Evolutionary conservation across 495 filamentous ascomycete species (phyloP), one percentile per base, ranked within the genome.

Genomic region (Polyplosphaeria fusca): DNA sequence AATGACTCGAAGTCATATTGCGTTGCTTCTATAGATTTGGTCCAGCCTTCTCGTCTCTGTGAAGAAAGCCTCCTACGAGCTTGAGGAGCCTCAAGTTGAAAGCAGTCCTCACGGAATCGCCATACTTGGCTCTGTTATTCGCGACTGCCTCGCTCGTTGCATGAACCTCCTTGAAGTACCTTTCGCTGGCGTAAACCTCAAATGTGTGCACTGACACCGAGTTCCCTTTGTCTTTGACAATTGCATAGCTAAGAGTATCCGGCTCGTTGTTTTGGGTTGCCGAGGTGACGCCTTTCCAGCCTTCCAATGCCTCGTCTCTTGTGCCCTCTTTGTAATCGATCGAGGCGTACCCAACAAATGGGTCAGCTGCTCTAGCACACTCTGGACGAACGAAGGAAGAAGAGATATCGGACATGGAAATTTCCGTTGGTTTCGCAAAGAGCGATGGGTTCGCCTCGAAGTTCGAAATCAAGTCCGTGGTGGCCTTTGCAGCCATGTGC

Each of bases 241-340:
- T 48, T 11, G 28, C 26, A 46, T 62, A 62, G 20, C 27, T 30
- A 14, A 62, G 38, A 19, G 59, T 57, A 11, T 47, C 45, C 20
- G 53, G 28, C 27, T 62, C 59, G 44, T 62, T 52, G 24, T 52
- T 52, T 22, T 62, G 30, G 7, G 45, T 58, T 39, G 39, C 50
- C 4, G 52, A 43, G 9, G 45, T 30, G 13, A 61, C 43, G 9
- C n/a, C 11, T 32, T 55, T 50, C 58, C 58, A 61, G n/a, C 58
- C 58, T 7, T 61, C 38, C 25, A 61, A 24, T 19, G 58, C 58
- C 19, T 44, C 25, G 3, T 2, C 41, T 40, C 46, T 26, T 24
- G 38, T 52, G 19, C 59, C 52, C 3, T 62, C 53, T 24, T 62
- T 57, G 41, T 61, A 61, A 23, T 50, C 53, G 40, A 62, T 55